These are phyloP conservation scores for Castanea crenata DNA, from an alignment of 306 rosid genomes.

Conservation along the genomic window DNA sequence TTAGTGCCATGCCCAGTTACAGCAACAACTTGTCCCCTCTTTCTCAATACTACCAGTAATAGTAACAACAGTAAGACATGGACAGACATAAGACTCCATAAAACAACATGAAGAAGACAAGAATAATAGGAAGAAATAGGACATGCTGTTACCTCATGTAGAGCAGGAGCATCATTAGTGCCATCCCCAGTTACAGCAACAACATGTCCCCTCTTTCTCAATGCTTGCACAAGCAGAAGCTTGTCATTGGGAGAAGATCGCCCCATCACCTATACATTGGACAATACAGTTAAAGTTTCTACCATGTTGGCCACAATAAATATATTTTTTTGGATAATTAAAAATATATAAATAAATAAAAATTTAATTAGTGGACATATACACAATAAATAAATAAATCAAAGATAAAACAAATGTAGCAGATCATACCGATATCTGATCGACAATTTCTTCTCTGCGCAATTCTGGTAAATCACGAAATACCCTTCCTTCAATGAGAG, in stretches of 20 bases:
- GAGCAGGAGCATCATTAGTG: constrained; percentile 92
- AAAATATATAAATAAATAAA: too few species aligned
- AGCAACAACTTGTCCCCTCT: constrained; percentile 75
- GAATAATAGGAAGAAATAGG: constrained; percentile 3
- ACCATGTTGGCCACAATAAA: neutral
- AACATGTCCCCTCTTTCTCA: constrained; percentile 70
- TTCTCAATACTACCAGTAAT: constrained; percentile 56
- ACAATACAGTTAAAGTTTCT: constrained; percentile 10
- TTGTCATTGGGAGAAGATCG: constrained; percentile 90
- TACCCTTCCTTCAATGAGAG: constrained; percentile 72
- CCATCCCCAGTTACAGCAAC: constrained; percentile 98
- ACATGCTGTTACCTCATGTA: constrained; percentile 63
- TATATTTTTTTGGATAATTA: too few species aligned
- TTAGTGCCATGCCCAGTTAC: constrained; percentile 95
- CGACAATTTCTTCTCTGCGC: constrained; percentile 55
- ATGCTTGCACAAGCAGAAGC: constrained; percentile 90
- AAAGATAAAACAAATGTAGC: neutral
- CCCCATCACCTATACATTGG: constrained; percentile 73
- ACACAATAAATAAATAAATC: neutral
- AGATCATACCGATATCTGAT: constrained; percentile 57
- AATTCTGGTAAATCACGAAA: constrained; percentile 63
- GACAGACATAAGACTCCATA: neutral
- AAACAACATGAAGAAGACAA: neutral
- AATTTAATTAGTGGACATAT: neutral
- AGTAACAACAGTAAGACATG: neutral